Evolutionary conservation across 169 alveolate species (phyloP), one percentile per base, ranked within the genome.

Genomic region (Eimeria zaria): DNA sequence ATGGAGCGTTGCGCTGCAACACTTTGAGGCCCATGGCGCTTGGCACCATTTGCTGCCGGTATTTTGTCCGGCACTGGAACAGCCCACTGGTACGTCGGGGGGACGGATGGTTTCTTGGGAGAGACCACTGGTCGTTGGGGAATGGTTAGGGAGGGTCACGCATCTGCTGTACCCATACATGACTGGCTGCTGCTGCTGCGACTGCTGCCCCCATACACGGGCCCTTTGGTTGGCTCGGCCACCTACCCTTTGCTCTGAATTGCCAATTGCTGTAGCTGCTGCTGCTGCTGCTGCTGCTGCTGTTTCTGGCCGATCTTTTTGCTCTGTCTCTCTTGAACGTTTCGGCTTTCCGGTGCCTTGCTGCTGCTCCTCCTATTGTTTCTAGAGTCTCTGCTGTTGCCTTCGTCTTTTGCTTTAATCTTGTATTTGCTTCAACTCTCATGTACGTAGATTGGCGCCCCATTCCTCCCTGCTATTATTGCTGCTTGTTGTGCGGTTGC

Each of bases 1-100:
- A n/a, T 80, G 89, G 67, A 46, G 89, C 27, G 89, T 27, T 4
- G 67, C 89, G 2, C 89, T 80, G 58, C 91, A 83, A 33, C 91
- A 83, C 74, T 83, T 83, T 30, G 58, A 14, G 27, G 76, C 76
- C 7, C 91, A 83, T 67, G 91, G 91, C 7, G 91, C 39, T 6
- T 27, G 55, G 33, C 91, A 83, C 20, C 91, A 83, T 11, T 30
- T 67, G 33, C 74, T 83, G 58, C 91, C 91, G 22, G 74, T 83
- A 11, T 83, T 83, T 55, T 53, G 71, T 67, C 91, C 91, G 3
- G 91, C 91, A 53, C 53, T 83, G 18, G 76, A 55, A 11, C 91
- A 30, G 48, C 36, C 71, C 36, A 33, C 89, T 44, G 69, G 89
- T 80, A 67, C 44, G 89, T 64, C 41, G 41, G 1, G 60, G 7